A percentile compares a stretch with the other conserved stretches of the same genome.
Evolutionary conservation across 73 alveolate genomes (phyloP).

Genomic region (Tetrahymena malaccensis): DNA sequence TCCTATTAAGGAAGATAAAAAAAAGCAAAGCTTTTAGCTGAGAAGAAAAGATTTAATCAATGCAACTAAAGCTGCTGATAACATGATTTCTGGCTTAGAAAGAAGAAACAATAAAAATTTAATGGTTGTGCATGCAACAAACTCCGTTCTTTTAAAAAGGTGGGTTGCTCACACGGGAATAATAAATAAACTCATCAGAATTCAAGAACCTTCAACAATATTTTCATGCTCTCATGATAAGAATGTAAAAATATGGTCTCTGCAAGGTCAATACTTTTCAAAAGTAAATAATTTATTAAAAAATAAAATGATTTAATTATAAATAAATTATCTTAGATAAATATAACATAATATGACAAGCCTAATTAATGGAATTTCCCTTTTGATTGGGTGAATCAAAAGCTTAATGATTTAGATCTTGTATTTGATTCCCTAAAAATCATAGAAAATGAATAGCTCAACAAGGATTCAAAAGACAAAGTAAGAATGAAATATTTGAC

Average conservation of each 20-base stretch:
- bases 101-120: constrained; percentile 3
- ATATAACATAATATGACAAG: constrained; percentile 42
- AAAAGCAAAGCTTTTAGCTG: constrained; percentile 30
- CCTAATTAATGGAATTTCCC: constrained; percentile 74
- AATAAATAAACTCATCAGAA: constrained; percentile 22
- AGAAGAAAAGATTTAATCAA: constrained; percentile 40
- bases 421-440: constrained; percentile 52
- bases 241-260: constrained; percentile 49
- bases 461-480: neutral
- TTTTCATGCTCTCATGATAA: constrained; percentile 53
- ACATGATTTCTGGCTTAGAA: constrained; percentile 25
- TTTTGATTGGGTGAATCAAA: constrained; percentile 67
- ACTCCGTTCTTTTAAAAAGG: constrained; percentile 38
- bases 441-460: constrained; percentile 46
- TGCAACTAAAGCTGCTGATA: constrained; percentile 42
- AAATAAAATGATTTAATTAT: neutral
- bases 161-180: constrained; percentile 59
- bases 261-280: constrained; percentile 38
- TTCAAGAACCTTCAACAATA: constrained; percentile 58
- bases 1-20: constrained; percentile 29
- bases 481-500: constrained; percentile 1
- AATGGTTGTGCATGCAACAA: neutral
- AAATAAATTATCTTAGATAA: constrained; percentile 50
- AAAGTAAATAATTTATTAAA: neutral
- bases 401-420: constrained; percentile 56